These are phyloP conservation scores for Suhomyces guaymorum DNA, from an alignment of 1,139 yeast genomes.

Conservation along the genomic window DNA sequence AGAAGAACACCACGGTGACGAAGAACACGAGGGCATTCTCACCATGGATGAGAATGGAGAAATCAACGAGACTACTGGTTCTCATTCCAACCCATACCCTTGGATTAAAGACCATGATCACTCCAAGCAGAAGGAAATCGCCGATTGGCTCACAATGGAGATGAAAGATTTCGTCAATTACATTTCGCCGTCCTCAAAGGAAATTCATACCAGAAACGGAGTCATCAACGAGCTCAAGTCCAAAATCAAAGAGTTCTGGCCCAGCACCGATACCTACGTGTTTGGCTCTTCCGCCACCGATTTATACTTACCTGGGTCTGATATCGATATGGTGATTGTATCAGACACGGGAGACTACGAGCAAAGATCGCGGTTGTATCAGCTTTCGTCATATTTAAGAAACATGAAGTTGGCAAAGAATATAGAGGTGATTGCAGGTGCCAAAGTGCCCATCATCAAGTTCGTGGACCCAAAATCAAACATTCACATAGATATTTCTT, in stretches of 20 bases:
- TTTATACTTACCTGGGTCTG: conserved; percentile 91
- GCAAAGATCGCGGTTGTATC: conserved; percentile 66
- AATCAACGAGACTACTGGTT: conserved; percentile 26
- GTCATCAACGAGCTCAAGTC: conserved; percentile 63
- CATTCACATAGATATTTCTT: conserved; percentile 86
- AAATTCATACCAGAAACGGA: conserved; percentile 66
- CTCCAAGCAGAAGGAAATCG: conserved; percentile 69
- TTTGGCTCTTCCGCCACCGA: conserved; percentile 98
- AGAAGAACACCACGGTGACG: conserved; percentile 31
- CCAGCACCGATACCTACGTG: conserved; percentile 76
- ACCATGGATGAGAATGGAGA: conserved; percentile 24
- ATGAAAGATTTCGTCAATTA: conserved; percentile 84
- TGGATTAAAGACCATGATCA: conserved; percentile 82
- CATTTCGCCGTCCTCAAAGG: conserved; percentile 81
- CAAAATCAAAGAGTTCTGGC: conserved; percentile 68
- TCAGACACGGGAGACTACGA: conserved; percentile 68
- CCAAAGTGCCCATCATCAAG: conserved; percentile 94
- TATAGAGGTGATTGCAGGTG: conserved; percentile 86
- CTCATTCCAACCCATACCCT: conserved; percentile 50
- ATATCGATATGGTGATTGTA: conserved; percentile 89
- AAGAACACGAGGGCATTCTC: conserved; percentile 20
- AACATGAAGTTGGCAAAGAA: conserved; percentile 62
- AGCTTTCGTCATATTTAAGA: conserved; percentile 71
- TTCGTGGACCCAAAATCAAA: conserved; percentile 74
- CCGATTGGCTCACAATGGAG: conserved; percentile 87